Evolutionary conservation across 2,329 filamentous ascomycete species (phyloP).

Genomic region (Nigrograna mackinnonii): DNA sequence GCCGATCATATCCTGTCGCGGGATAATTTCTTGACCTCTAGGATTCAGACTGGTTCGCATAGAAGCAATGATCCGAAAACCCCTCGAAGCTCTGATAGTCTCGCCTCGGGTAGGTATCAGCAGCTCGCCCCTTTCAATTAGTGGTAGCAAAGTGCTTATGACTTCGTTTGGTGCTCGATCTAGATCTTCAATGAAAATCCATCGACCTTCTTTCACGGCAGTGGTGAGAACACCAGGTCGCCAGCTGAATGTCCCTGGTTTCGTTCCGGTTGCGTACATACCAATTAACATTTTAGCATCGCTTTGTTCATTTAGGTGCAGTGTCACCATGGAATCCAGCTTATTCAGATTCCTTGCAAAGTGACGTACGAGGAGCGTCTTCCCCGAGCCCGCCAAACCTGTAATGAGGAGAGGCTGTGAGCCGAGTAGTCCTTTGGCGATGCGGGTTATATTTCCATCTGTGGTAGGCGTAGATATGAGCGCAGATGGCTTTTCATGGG

Average conservation of each 20-base stretch:
- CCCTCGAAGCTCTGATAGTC: conserved; percentile 77
- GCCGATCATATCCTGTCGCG: conserved; percentile 73
- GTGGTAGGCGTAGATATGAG: conserved; percentile 73
- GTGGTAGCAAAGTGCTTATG: conserved; percentile 85
- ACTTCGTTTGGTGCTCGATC: conserved; percentile 95
- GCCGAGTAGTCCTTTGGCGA: conserved; percentile 70
- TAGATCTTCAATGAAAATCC: conserved; percentile 96
- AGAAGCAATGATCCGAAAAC: conserved; percentile 90
- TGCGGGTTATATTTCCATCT: conserved; percentile 67
- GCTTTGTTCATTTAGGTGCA: conserved; percentile 97
- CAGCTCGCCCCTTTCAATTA: conserved; percentile 91
- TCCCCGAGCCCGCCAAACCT: conserved; percentile 84
- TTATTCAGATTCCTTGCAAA: conserved; percentile 80
- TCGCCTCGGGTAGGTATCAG: conserved; percentile 89
- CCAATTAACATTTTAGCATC: conserved; percentile 96
- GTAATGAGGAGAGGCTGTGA: conserved; percentile 77
- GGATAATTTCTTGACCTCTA: conserved; percentile 71
- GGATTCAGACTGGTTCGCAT: conserved; percentile 72
- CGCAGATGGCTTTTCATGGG: conserved; percentile 24
- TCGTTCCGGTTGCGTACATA: conserved; percentile 86
- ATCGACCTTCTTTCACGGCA: conserved; percentile 89
- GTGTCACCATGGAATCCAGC: conserved; percentile 81
- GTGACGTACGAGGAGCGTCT: conserved; percentile 84
- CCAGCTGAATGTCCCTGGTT: conserved; percentile 90
- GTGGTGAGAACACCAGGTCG: conserved; percentile 90